Base-by-base conservation (phyloP, 2,329 filamentous ascomycete genomes). In the Xylariaceae sp. region DNA sequence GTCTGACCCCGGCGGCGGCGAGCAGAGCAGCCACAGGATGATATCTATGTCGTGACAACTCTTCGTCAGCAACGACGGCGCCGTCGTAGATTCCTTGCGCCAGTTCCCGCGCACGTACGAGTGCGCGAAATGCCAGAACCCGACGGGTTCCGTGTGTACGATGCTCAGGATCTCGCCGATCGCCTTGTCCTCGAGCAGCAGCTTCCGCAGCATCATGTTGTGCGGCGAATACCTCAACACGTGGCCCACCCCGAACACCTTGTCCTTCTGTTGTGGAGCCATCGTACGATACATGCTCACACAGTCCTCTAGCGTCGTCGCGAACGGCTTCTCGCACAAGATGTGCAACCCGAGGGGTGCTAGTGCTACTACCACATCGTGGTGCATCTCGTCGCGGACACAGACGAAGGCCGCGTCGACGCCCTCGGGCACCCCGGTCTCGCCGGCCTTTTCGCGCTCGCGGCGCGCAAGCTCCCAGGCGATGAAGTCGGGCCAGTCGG, bases 21-120 rank as follows among this genome's bases (percentile, higher is more conserved):
- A 91, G 69, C 88, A 93, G 10, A 98, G 81, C 45, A 98, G 77
- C 95, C 95, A 99, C 16, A 98, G 79, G 3, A 98, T 76, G 54
- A 98, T 85, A 70, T 99, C 95, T 48, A 99, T 90, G 66, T 99
- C 95, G 68, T 99, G 95, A 65, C 95, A 98, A 56, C 91, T 96
- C 75, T 98, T 99, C 2, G 93, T 96, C 26, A 99, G 81, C 1
- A 99, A 80, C 1, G 90, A 93, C 6, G 88, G 93, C 20, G 83
- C 93, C n/a, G 83, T 87, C 4, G 78, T 88, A 0, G 85, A 88
- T 63, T 91, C 86, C 60, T 90, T 90, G 5, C 93, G 85, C 95
- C 95, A 98, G 74, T 98, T 97, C 16, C 95, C 95, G 44, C 90
- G 84, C 37, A 98, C 93, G 66, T 93, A 96, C 42, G 88, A 91